Conservation (phyloP, 2,329 filamentous ascomycete genomes). For the Talaromyces sp. region DNA sequence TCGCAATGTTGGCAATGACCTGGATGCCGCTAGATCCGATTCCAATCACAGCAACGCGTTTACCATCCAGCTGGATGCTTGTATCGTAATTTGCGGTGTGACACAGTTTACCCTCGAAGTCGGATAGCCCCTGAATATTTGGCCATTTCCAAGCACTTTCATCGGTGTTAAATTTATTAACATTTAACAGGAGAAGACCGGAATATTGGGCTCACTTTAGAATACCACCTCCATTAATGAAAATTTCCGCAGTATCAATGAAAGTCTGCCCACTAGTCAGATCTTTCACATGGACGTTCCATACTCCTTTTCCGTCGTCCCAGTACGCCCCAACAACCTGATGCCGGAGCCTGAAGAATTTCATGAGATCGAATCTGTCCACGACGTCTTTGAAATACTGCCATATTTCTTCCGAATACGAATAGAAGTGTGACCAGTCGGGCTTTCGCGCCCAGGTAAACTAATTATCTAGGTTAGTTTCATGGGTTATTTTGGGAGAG, state of each 20-base stretch:
- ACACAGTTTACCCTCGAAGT: background rate
- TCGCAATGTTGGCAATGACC: background rate
- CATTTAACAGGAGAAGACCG: background rate
- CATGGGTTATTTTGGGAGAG: background rate
- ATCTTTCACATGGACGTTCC: background rate
- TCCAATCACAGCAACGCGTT: constrained; percentile 1
- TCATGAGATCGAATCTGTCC: background rate
- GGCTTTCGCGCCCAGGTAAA: constrained; percentile 1
- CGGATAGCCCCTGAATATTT: background rate
- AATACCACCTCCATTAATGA: constrained; percentile 1
- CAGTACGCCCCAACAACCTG: background rate
- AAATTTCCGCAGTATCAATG: background rate
- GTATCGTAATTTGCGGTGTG: background rate
- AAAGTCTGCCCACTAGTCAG: background rate
- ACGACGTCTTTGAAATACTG: constrained; percentile 1
- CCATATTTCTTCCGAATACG: background rate
- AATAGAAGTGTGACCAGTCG: background rate
- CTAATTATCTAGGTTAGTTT: background rate
- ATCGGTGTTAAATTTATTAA: background rate
- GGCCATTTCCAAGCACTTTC: constrained; percentile 5
- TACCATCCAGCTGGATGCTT: background rate
- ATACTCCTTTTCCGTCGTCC: background rate
- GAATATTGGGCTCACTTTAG: background rate
- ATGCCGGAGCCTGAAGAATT: background rate
- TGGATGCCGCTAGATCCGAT: background rate